A percentile compares a stretch with the other conserved stretches of the same genome.
Conservation (phyloP, 225 moss, liverwort and hornwort genomes). For the Marchantia polymorpha region DNA sequence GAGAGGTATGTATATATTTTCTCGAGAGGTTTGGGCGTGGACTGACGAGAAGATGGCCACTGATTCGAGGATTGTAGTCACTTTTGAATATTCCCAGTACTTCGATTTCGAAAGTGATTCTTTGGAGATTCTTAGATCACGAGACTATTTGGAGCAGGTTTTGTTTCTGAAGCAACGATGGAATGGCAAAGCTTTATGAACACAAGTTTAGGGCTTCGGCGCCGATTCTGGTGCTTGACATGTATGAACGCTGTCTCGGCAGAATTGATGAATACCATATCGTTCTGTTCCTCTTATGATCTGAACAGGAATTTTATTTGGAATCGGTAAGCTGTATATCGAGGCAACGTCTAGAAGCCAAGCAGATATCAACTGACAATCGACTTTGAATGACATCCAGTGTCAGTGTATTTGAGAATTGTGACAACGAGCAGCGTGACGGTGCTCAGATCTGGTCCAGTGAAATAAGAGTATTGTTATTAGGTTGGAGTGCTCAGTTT, state of each 20-base stretch:
- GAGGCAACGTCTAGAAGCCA: neutral
- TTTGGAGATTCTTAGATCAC: neutral
- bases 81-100: neutral
- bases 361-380: neutral
- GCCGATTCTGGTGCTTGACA: neutral
- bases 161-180: neutral
- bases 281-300: neutral
- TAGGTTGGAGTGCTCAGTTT: neutral
- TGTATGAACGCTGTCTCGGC: neutral
- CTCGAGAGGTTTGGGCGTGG: neutral
- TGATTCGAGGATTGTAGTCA: neutral
- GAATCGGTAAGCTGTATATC: neutral
- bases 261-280: neutral
- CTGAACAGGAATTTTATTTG: neutral
- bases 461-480: neutral
- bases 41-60: neutral
- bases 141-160: neutral
- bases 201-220: neutral
- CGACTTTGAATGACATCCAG: neutral
- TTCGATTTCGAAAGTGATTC: neutral
- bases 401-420: neutral
- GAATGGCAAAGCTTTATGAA: neutral
- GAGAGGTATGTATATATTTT: neutral
- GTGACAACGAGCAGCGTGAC: neutral
- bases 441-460: neutral